Base-by-base conservation (phyloP, 805 yeast species). In the Metschnikowia santaceciliae region DNA sequence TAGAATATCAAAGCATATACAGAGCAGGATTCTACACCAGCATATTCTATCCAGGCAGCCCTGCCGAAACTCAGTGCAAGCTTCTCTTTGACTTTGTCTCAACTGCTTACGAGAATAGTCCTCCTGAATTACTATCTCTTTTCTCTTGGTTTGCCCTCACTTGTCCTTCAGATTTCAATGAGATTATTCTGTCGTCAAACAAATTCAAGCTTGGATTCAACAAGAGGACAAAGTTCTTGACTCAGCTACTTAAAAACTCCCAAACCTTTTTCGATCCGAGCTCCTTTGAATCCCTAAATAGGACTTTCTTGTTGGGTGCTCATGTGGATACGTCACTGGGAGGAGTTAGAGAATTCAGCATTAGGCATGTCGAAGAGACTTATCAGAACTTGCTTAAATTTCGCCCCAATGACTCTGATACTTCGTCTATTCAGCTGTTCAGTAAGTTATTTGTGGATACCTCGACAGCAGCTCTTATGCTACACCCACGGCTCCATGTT, bases 1-100 rank as follows among this genome's bases (percentile, higher is more conserved):
- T 73, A 17, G 65, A 70, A 53, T 66, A 67, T 48, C 77, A 73
- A 57, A 58, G 67, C 40, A 65, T 70, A 43, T 61, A 74, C 15
- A 58, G 75, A 48, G 70, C 77, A 1, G 61, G 59, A 11, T 75
- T 71, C 55, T 73, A 70, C 56, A 51, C 61, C 32, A 34, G 39
- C 11, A 61, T 70, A 13, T 57, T 56, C 6, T 56, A 61, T 42
- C 54, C 63, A 3, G 58, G 54, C 10, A 49, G 58, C 19, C 64
- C 61, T 37, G 62, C 66, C 8, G 68, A 66, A 40, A 42, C 47
- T 2, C 54, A 54, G 17, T 63, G 68, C 51, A 66, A 63, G 46
- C 56, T 51, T 17, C 58, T 73, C 15, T 74, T 72, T 53, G 76
- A 70, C 50, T 59, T 60, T 46, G 64, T 69, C 1, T 51, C 59